Conservation (phyloP, 1,284 basidiomycete genomes). For the Papiliotrema flavescens region DNA sequence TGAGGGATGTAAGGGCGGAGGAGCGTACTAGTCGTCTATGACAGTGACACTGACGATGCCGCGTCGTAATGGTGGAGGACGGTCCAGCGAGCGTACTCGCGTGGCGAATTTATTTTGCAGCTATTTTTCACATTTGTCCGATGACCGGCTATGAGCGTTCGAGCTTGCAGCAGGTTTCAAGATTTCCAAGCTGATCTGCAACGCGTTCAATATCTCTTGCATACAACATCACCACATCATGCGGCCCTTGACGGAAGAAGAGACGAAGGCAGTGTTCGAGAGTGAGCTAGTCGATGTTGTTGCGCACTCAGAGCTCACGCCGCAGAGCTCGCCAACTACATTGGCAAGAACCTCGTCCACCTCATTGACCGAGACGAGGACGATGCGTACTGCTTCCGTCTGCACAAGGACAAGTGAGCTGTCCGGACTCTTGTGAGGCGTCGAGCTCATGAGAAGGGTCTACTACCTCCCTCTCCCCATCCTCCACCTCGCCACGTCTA, state of each 20-base stretch:
- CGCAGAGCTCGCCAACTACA: constrained; percentile 51
- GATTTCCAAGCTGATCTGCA: constrained; percentile 1
- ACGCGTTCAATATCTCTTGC: background rate
- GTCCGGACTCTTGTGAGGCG: no score
- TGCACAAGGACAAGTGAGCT: constrained; percentile 71
- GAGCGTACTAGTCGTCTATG: background rate
- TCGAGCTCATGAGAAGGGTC: constrained; percentile 51
- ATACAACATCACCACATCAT: constrained; percentile 22
- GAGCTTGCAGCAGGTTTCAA: background rate
- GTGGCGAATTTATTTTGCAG: constrained; percentile 6
- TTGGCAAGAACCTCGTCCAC: constrained; percentile 52
- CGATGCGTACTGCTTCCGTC: constrained; percentile 71
- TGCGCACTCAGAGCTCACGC: constrained; percentile 1
- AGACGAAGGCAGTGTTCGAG: constrained; percentile 52
- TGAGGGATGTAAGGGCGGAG: background rate
- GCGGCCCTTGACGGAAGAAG: constrained; percentile 51
- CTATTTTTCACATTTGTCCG: constrained; percentile 7
- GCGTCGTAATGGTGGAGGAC: background rate
- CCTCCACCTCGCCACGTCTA: constrained; percentile 87
- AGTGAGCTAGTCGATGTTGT: constrained; percentile 31
- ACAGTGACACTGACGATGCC: background rate
- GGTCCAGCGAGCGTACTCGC: background rate
- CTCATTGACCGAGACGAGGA: constrained; percentile 51
- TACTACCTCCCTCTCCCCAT: constrained; percentile 91
- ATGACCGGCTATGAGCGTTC: background rate